phyloP scores from a whole-genome alignment of 2,329 filamentous ascomycete genomes.

The Neospermospora avenae region DNA sequence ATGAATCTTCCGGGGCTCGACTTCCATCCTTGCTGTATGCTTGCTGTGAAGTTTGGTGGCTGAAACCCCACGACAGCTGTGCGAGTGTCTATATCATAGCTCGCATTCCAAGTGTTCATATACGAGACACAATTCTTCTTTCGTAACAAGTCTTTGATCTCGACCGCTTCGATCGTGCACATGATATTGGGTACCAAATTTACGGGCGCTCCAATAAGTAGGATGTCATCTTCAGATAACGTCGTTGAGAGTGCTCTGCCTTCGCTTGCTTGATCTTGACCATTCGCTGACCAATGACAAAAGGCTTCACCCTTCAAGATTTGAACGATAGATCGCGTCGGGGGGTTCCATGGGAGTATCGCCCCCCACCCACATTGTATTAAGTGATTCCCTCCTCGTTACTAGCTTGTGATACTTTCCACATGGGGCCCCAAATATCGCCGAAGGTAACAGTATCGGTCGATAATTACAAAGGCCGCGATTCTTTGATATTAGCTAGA shows the following conservation, averaged over 20 bases:
- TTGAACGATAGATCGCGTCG: not conserved
- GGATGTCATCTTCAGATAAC: conserved; percentile 7
- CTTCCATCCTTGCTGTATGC: conserved; percentile 6
- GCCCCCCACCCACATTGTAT: conserved; percentile 17
- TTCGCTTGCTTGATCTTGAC: not conserved
- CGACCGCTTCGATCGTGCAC: not conserved
- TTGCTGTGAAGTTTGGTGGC: not conserved
- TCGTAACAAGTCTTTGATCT: conserved; percentile 5
- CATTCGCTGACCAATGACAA: conserved; percentile 17
- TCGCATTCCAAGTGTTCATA: conserved; percentile 1
- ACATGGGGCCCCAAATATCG: conserved; percentile 21
- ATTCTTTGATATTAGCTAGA: not conserved
- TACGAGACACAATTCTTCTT: conserved; percentile 8
- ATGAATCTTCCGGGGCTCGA: conserved; percentile 1
- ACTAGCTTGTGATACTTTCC: conserved; percentile 8
- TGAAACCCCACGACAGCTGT: not conserved
- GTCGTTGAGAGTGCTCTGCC: not conserved
- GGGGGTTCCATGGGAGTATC: conserved; percentile 11
- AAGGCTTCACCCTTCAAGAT: conserved; percentile 12
- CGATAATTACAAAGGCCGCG: conserved; percentile 3
- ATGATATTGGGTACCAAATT: conserved; percentile 2
- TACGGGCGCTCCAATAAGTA: conserved; percentile 14
- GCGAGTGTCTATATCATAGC: not conserved
- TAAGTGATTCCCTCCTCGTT: conserved; percentile 6
- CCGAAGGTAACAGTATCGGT: conserved; percentile 14